Evolutionary conservation across 768 basidiomycete genomes (phyloP).

Genomic region (Aureoboletus auriporus): DNA sequence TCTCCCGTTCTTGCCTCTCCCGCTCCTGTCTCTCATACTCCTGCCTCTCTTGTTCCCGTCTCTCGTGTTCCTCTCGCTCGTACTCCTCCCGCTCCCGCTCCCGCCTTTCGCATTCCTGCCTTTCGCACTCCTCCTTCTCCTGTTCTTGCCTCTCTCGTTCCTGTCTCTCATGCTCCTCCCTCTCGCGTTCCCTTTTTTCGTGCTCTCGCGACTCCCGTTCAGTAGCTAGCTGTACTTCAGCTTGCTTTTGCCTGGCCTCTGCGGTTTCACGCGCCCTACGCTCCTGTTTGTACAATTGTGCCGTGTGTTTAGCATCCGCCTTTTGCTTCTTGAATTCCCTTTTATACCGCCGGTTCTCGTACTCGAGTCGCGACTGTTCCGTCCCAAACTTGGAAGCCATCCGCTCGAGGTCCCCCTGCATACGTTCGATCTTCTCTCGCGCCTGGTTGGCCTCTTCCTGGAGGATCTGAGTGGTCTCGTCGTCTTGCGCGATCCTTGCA

Average conservation of each 20-base stretch:
- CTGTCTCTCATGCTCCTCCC: not conserved
- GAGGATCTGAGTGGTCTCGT: constrained; percentile 41
- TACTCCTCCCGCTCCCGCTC: not conserved
- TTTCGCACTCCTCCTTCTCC: not conserved
- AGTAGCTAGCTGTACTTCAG: constrained; percentile 17
- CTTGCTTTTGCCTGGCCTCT: constrained; percentile 13
- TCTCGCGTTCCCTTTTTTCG: constrained; percentile 1
- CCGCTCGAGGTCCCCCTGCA: constrained; percentile 37
- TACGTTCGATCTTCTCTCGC: constrained; percentile 38
- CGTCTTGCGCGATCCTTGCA: constrained; percentile 40
- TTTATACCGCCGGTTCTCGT: constrained; percentile 21
- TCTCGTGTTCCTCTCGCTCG: constrained; percentile 9
- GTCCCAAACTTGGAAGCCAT: constrained; percentile 35
- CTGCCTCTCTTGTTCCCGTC: not conserved
- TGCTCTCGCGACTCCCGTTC: constrained; percentile 10
- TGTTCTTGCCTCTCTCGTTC: not conserved
- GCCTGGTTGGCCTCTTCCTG: constrained; percentile 39
- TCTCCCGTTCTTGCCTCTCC: not conserved
- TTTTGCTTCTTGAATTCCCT: constrained; percentile 17
- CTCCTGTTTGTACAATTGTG: constrained; percentile 22
- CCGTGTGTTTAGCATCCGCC: constrained; percentile 15
- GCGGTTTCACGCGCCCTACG: constrained; percentile 22
- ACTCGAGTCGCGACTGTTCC: constrained; percentile 31
- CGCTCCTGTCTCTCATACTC: not conserved
- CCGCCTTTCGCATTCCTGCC: not conserved